Evolutionary conservation across 257 asterid species (phyloP).

Genomic region (Solanum rostratum): DNA sequence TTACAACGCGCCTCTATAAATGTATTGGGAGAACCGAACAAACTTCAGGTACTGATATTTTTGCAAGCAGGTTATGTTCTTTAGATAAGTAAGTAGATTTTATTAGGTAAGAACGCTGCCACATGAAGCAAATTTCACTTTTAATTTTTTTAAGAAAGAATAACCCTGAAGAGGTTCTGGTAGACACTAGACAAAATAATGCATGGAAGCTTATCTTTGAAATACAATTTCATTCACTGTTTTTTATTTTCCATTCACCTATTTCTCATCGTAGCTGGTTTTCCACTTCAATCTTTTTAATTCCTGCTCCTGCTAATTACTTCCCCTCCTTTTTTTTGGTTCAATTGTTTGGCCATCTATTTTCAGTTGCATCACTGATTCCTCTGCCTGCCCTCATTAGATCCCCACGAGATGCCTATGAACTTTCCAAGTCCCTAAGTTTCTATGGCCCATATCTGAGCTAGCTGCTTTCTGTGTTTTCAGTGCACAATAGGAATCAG

Average conservation of each 20-base stretch:
- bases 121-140: not conserved
- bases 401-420: not conserved
- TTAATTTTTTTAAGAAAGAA: not conserved
- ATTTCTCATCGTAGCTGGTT: not conserved
- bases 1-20: constrained; percentile 85
- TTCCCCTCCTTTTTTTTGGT: not conserved
- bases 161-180: not conserved
- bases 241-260: not conserved
- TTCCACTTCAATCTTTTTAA: not conserved
- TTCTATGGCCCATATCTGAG: not conserved
- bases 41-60: constrained; percentile 46
- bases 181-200: not conserved
- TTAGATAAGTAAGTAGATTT: not conserved
- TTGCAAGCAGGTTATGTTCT: not conserved
- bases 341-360: not conserved
- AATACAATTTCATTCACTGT: not conserved
- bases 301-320: not conserved
- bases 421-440: not conserved
- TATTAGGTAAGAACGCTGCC: not conserved
- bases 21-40: constrained; percentile 53
- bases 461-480: not conserved
- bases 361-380: not conserved
- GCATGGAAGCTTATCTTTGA: not conserved
- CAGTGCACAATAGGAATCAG: not conserved
- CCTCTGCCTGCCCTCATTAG: not conserved